phyloP scores from a whole-genome alignment of 495 filamentous ascomycete genomes.

The Penicillium manginii region DNA sequence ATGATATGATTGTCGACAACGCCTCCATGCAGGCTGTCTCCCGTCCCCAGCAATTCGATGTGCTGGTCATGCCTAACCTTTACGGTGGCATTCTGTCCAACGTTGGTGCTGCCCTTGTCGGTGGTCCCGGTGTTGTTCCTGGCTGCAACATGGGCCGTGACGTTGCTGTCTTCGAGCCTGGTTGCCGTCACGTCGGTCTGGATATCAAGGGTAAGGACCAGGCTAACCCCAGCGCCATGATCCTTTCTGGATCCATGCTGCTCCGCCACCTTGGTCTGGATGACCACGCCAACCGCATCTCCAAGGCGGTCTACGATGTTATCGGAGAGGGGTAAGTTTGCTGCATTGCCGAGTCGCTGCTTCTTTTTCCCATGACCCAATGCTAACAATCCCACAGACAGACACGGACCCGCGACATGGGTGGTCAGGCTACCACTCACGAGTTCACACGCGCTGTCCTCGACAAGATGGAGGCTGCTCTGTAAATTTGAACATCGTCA shows the following conservation, averaged over 20 bases:
- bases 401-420: constrained; percentile 91
- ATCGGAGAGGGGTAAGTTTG: constrained; percentile 85
- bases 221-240: constrained; percentile 94
- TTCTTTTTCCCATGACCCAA: neutral
- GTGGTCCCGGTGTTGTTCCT: constrained; percentile 94
- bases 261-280: constrained; percentile 94
- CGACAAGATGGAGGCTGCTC: constrained; percentile 81
- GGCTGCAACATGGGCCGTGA: constrained; percentile 99
- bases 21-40: constrained; percentile 99
- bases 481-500: constrained; percentile 37
- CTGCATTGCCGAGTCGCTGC: neutral
- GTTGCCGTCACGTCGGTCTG: constrained; percentile 96
- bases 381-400: constrained; percentile 56
- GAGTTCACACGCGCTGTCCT: constrained; percentile 94
- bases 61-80: constrained; percentile 99
- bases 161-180: constrained; percentile 97
- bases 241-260: constrained; percentile 94
- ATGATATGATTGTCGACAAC: constrained; percentile 99
- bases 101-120: constrained; percentile 97
- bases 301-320: constrained; percentile 94
- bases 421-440: constrained; percentile 83
- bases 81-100: constrained; percentile 99
- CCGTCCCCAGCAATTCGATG: constrained; percentile 95
- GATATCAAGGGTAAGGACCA: constrained; percentile 99
- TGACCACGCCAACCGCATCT: constrained; percentile 97